Conservation (phyloP, 75 land plant species). For the Pinus albicaulis region DNA sequence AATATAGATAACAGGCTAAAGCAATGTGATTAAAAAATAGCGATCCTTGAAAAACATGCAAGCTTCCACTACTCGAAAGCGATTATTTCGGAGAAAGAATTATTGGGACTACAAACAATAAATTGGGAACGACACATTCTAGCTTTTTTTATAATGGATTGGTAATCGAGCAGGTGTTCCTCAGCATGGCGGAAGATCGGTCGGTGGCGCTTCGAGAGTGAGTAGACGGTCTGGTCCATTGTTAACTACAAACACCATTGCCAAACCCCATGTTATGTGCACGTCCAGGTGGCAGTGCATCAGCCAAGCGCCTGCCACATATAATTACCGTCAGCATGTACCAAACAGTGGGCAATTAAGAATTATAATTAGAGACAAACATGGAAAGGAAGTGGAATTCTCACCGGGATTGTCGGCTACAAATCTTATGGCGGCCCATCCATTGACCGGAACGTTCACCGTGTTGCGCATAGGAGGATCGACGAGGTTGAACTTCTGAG, state of each 20-base stretch:
- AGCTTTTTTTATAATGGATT: too few relatives aligned
- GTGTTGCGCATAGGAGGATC: conserved; percentile 66
- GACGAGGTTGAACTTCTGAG: conserved; percentile 43
- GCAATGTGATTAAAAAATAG: too few relatives aligned
- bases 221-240: conserved; percentile 12
- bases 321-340: background rate
- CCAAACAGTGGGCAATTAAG: background rate
- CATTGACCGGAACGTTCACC: conserved; percentile 45
- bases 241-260: conserved; percentile 34
- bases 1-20: too few relatives aligned
- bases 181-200: background rate
- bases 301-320: conserved; percentile 33
- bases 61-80: too few relatives aligned
- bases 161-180: too few relatives aligned
- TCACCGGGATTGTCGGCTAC: conserved; percentile 71
- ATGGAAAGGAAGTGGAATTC: background rate
- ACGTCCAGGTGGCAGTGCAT: conserved; percentile 47
- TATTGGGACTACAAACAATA: too few relatives aligned
- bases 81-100: too few relatives aligned
- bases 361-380: background rate
- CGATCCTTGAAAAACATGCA: too few relatives aligned
- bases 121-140: too few relatives aligned
- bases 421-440: conserved; percentile 71
- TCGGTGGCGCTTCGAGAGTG: background rate
- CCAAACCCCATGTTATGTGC: conserved; percentile 44